Conservation (phyloP, 176 grass and related monocot species). For the Juncus effusus region DNA sequence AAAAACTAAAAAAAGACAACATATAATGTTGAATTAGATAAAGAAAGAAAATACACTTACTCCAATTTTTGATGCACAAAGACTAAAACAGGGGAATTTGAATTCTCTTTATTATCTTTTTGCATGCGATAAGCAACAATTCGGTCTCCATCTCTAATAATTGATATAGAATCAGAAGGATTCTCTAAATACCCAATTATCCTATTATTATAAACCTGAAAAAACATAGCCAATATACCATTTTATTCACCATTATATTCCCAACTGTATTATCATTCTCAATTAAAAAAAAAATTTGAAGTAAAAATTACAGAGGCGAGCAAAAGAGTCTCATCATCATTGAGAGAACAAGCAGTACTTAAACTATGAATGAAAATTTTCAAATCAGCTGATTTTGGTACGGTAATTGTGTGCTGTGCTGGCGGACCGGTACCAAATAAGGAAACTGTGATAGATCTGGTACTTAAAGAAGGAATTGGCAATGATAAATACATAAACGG, state of each 20-base stretch:
- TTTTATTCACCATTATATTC: neutral
- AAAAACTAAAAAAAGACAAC: no score
- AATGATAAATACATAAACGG: conserved; percentile 97
- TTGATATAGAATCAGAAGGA: conserved; percentile 70
- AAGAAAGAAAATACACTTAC: conserved; percentile 45
- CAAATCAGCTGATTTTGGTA: conserved; percentile 67
- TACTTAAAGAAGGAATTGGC: conserved; percentile 78
- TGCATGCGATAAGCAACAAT: conserved; percentile 72
- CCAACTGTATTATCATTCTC: neutral
- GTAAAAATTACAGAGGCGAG: conserved; percentile 63
- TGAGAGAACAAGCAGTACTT: conserved; percentile 61
- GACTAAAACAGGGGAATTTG: conserved; percentile 58
- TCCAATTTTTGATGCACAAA: conserved; percentile 78
- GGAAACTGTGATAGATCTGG: conserved; percentile 81
- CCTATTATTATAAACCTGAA: conserved; percentile 71
- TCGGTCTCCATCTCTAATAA: conserved; percentile 84
- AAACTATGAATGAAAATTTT: conserved; percentile 59
- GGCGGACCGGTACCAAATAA: conserved; percentile 52
- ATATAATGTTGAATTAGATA: neutral
- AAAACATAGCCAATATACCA: conserved; percentile 8
- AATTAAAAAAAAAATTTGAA: neutral
- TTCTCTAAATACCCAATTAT: conserved; percentile 86
- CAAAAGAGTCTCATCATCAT: conserved; percentile 66
- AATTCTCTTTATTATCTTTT: conserved; percentile 64
- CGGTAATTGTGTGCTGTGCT: conserved; percentile 65